Evolutionary conservation across 306 rosid genomes (phyloP).

Genomic region (Vigna nakashimae): DNA sequence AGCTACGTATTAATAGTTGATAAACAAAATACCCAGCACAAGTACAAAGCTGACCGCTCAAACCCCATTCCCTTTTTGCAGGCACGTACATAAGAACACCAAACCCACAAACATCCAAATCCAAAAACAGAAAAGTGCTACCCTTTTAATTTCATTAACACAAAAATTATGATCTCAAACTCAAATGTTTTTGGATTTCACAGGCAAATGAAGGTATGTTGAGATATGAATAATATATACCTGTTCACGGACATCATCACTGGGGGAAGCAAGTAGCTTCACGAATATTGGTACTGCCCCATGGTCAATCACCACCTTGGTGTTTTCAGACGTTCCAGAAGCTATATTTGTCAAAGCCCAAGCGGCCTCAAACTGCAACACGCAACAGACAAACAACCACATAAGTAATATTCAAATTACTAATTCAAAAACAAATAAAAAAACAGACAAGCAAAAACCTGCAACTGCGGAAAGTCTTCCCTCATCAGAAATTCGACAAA

Average conservation of each 20-base stretch:
- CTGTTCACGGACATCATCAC: constrained; percentile 99
- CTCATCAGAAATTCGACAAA: constrained; percentile 91
- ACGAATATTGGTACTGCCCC: constrained; percentile 98
- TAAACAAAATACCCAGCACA: constrained; percentile 7
- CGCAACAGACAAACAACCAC: not conserved
- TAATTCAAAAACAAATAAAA: not conserved
- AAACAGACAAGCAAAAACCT: constrained; percentile 55
- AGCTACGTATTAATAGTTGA: not conserved
- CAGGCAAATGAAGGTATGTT: not conserved
- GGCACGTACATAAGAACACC: not conserved
- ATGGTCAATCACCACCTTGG: constrained; percentile 91
- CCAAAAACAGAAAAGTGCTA: constrained; percentile 9
- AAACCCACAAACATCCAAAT: constrained; percentile 12
- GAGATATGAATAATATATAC: constrained; percentile 29
- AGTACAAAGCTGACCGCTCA: not conserved
- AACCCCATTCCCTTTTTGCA: not conserved
- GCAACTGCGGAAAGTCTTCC: constrained; percentile 93
- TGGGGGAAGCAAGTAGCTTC: constrained; percentile 87
- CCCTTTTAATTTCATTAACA: constrained; percentile 5
- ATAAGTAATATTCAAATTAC: not conserved
- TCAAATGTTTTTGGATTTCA: not conserved
- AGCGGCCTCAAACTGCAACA: constrained; percentile 92
- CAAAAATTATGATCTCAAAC: not conserved
- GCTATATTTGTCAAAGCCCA: constrained; percentile 99
- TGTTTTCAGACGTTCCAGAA: constrained; percentile 97